phyloP scores from a whole-genome alignment of 805 yeast genomes.

The Candida cerambycidarum region DNA sequence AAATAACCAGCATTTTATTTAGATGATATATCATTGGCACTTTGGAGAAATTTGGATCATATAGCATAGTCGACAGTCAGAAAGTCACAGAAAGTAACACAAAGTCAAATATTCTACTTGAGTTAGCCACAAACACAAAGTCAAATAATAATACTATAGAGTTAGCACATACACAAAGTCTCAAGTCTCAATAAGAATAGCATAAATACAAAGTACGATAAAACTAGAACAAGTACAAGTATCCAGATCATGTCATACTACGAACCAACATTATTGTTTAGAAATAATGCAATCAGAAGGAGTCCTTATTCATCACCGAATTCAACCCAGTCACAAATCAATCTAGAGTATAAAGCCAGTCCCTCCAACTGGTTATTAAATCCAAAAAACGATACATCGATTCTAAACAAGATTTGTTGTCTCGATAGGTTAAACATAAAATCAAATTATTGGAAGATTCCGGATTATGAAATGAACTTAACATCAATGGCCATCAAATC shows the following conservation, averaged over 20 bases:
- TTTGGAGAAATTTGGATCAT: no score
- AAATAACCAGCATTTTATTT: constrained; percentile 5
- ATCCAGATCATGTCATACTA: constrained; percentile 27
- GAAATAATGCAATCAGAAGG: constrained; percentile 41
- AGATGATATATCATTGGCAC: neutral
- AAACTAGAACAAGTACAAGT: no score
- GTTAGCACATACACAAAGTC: no score
- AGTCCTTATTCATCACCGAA: constrained; percentile 21
- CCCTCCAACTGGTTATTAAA: constrained; percentile 32
- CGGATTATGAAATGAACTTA: constrained; percentile 42
- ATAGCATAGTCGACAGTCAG: no score
- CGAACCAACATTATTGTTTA: constrained; percentile 42
- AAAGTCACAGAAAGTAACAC: no score
- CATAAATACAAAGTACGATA: no score
- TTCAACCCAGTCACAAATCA: constrained; percentile 14
- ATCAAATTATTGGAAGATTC: constrained; percentile 47
- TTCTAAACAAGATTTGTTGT: constrained; percentile 44
- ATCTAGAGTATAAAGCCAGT: constrained; percentile 1
- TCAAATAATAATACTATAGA: no score
- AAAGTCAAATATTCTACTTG: no score
- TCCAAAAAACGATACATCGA: constrained; percentile 26
- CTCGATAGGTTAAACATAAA: constrained; percentile 40
- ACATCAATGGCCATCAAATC: constrained; percentile 41
- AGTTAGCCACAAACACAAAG: no score
- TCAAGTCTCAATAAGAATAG: no score